phyloP scores from a whole-genome alignment of 441 rosid species.

The Omphalea diandra region DNA sequence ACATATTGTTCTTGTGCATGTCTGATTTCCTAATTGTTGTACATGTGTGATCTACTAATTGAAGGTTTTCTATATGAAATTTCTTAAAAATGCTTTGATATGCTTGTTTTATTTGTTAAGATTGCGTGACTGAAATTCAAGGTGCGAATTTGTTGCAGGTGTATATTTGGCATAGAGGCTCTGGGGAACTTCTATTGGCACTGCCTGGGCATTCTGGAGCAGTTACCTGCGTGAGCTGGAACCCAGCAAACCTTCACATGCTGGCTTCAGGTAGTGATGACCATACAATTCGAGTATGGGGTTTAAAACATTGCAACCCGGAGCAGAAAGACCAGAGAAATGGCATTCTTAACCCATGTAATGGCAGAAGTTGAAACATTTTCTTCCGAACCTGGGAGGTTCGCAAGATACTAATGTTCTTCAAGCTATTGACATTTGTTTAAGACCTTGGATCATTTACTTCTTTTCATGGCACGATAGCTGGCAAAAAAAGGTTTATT shows the following conservation, averaged over 20 bases:
- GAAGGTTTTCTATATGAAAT: no score
- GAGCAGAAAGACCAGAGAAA: constrained; percentile 37
- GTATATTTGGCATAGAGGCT: constrained; percentile 51
- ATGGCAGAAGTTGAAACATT: constrained; percentile 21
- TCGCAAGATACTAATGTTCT: constrained; percentile 15
- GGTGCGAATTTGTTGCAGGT: constrained; percentile 37
- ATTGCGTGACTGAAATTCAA: not conserved
- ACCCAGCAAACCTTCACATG: constrained; percentile 51
- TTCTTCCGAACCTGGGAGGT: not conserved
- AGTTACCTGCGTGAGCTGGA: constrained; percentile 63
- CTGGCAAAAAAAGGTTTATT: constrained; percentile 11
- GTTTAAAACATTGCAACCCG: constrained; percentile 35
- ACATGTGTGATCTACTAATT: no score
- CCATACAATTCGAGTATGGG: constrained; percentile 58
- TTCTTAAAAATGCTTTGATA: not conserved
- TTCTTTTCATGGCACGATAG: constrained; percentile 16
- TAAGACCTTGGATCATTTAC: constrained; percentile 13
- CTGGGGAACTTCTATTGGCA: constrained; percentile 41
- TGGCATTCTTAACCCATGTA: constrained; percentile 25
- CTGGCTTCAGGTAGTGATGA: constrained; percentile 66
- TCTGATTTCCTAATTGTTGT: not conserved
- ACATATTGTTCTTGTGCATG: not conserved
- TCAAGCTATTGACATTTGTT: constrained; percentile 20
- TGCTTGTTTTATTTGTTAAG: not conserved
- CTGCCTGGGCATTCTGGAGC: constrained; percentile 61